A percentile compares a stretch with the other conserved stretches of the same genome.
phyloP scores from a whole-genome alignment of 2,329 filamentous ascomycete species.

The Westerdykella aurantiaca region DNA sequence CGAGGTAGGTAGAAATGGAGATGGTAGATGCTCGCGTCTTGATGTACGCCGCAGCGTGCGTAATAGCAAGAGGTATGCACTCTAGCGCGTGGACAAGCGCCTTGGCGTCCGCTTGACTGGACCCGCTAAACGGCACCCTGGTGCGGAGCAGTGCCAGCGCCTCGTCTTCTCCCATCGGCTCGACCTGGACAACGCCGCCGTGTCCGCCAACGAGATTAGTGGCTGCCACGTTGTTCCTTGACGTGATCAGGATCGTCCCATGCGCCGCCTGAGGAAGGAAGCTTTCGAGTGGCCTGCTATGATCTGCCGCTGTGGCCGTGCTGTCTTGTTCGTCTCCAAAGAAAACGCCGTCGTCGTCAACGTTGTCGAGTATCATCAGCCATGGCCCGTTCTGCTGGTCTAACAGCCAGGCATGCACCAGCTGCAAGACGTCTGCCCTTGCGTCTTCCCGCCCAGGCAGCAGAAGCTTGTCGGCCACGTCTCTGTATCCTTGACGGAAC shows the following conservation, averaged over 20 bases:
- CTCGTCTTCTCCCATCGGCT: conserved; percentile 18
- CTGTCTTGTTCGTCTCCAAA: conserved; percentile 5
- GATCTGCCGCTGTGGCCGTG: background rate
- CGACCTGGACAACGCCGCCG: conserved; percentile 11
- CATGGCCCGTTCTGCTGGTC: conserved; percentile 9
- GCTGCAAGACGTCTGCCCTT: conserved; percentile 6
- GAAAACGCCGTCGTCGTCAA: conserved; percentile 8
- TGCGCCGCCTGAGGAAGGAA: no score
- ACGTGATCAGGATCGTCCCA: no score
- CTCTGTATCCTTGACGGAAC: conserved; percentile 10
- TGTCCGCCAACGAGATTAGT: conserved; percentile 8
- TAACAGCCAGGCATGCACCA: conserved; percentile 11
- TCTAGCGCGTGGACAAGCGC: conserved; percentile 21
- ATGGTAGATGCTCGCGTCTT: conserved; percentile 6
- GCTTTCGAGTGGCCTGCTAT: no score
- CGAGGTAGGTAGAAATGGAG: conserved; percentile 33
- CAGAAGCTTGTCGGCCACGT: conserved; percentile 7
- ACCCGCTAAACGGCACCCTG: conserved; percentile 10
- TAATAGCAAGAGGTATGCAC: conserved; percentile 30
- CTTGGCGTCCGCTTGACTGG: conserved; percentile 2
- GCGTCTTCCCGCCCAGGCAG: conserved; percentile 9
- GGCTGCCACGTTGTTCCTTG: conserved; percentile 11
- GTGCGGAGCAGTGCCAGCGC: conserved; percentile 18
- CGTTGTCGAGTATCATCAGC: conserved; percentile 15
- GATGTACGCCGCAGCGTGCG: conserved; percentile 33